Percentiles rank a stretch among this genome's conserved stretches.
These are phyloP conservation scores for Podospora sp. DNA, from an alignment of 495 filamentous ascomycete genomes.

Conservation along the genomic window DNA sequence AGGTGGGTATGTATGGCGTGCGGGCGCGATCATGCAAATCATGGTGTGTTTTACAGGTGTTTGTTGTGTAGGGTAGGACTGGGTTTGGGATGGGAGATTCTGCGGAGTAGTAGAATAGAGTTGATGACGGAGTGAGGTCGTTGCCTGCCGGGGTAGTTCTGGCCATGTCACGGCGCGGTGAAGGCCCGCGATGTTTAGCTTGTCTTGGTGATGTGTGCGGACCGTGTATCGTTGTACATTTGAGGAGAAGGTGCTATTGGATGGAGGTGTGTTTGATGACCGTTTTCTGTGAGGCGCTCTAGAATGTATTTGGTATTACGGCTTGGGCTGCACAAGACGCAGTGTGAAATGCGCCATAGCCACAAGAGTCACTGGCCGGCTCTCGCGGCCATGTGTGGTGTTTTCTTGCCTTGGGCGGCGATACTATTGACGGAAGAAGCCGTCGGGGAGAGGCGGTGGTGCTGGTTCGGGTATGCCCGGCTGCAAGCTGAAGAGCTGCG, in stretches of 20 bases:
- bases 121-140: neutral
- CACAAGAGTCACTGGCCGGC: neutral
- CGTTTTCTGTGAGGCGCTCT: neutral
- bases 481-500: neutral
- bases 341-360: neutral
- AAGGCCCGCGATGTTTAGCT: neutral
- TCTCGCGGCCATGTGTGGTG: neutral
- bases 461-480: slow-evolving; percentile 1
- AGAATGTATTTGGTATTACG: neutral
- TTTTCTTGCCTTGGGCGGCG: neutral
- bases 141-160: neutral
- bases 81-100: too few species aligned
- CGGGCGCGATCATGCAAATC: neutral
- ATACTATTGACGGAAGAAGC: neutral
- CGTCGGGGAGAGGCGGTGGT: neutral
- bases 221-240: too few species aligned
- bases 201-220: neutral
- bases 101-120: too few species aligned
- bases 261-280: too few species aligned
- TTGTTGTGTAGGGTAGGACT: too few species aligned
- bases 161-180: neutral
- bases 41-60: neutral
- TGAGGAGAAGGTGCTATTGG: too few species aligned
- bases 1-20: neutral
- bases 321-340: neutral